A percentile compares a stretch with the other conserved stretches of the same genome.
These are phyloP conservation scores for Tardiomyces blankii DNA, from an alignment of 1,139 yeast genomes.

Conservation along the genomic window DNA sequence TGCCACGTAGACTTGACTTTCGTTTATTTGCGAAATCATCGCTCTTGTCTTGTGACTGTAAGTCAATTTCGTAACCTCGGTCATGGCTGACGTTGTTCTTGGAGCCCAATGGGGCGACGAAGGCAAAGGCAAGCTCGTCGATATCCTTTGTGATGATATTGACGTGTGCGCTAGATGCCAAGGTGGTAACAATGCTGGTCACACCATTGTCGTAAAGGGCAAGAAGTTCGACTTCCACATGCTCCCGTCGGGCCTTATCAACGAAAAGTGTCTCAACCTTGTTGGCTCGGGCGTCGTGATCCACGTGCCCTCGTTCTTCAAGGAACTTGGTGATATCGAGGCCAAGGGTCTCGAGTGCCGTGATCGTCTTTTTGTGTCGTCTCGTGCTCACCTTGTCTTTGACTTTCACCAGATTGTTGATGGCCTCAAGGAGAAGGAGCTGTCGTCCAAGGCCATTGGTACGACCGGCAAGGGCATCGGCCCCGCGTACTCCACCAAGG, in stretches of 20 bases:
- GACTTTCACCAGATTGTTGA: slow-evolving; percentile 98
- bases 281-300: slow-evolving; percentile 96
- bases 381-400: slow-evolving; percentile 92
- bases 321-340: slow-evolving; percentile 73
- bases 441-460: slow-evolving; percentile 83
- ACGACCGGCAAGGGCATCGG: slow-evolving; percentile 99
- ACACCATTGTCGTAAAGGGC: slow-evolving; percentile 86
- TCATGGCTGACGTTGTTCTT: slow-evolving; percentile 82
- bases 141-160: slow-evolving; percentile 81
- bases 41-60: background rate
- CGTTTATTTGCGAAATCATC: background rate
- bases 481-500: slow-evolving; percentile 95
- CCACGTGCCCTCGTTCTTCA: slow-evolving; percentile 87
- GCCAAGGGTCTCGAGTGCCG: slow-evolving; percentile 61
- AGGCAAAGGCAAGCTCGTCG: slow-evolving; percentile 97
- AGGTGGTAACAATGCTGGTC: slow-evolving; percentile 99
- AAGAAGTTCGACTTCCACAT: slow-evolving; percentile 94
- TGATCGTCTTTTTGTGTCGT: slow-evolving; percentile 74
- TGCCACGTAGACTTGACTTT: slow-evolving; percentile 1
- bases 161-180: slow-evolving; percentile 98
- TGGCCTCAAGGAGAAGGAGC: slow-evolving; percentile 87
- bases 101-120: slow-evolving; percentile 99
- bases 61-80: background rate
- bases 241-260: slow-evolving; percentile 95
- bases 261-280: slow-evolving; percentile 79